Evolutionary conservation across 768 basidiomycete genomes (phyloP), one percentile per base, ranked within the genome.

Genomic region (Kwoniella heveanensis): DNA sequence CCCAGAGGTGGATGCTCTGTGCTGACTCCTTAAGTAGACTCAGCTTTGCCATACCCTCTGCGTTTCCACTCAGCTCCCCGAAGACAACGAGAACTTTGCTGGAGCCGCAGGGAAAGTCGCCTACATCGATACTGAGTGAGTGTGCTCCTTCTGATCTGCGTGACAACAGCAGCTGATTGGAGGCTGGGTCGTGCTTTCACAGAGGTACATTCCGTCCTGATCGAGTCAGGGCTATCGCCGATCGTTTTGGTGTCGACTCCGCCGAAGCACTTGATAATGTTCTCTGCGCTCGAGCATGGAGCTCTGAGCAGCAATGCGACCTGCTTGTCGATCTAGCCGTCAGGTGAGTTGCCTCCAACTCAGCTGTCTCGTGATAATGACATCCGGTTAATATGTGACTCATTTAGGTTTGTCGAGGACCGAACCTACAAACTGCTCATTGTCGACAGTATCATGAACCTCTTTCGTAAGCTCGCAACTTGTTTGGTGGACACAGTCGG

Each of bases 1-100:
- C n/a, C 22, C 17, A 25, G 22, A 32, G 32, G 32, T 32, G 5
- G 5, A 32, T 32, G 7, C 26, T 13, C 47, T 25, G 26, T 48
- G 6, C 21, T 55, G 12, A 55, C 21, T 24, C 15, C 27, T 9
- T 19, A 15, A 21, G 24, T 32, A 95, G 81, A 96, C 94, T 5
- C 95, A 98, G 77, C 83, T 95, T 54, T 92, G 91, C 25, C 95
- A 96, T 80, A 98, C 94, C 13, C 89, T 96, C 85, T 91, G 90
- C 71, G 91, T 98, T 7, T 83, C 93, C 4, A 81, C 91, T 3
- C 94, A 98, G 75, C 85, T 97, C 49, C 94, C 94, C 27, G 83
- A 86, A 1, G 92, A 95, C 54, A 84, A 93, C 72, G 83, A 86
- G 1, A 92, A 94, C 54, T 84, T 93, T 72, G 93, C 92, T 6